These are phyloP conservation scores for Coemansia sp. DNA, from an alignment of 192 early-diverging fungal species.

Conservation along the genomic window DNA sequence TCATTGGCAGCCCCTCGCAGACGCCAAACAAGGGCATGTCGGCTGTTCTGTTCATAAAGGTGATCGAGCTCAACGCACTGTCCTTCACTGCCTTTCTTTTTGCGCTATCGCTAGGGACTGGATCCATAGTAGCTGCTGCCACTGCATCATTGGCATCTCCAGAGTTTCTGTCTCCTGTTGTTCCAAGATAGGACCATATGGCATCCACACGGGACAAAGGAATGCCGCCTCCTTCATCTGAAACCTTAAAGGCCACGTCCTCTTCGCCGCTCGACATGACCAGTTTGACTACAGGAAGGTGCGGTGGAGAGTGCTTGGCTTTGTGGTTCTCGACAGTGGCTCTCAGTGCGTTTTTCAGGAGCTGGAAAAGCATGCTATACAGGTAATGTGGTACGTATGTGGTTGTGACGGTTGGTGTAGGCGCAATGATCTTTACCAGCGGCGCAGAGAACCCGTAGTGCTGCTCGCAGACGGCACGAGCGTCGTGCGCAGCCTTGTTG, in stretches of 20 bases:
- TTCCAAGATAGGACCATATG: conserved; percentile 59
- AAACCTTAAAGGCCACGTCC: conserved; percentile 65
- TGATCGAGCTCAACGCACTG: conserved; percentile 24
- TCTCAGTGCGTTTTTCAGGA: conserved; percentile 61
- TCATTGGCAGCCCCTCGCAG: conserved; percentile 53
- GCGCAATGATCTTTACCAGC: conserved; percentile 49
- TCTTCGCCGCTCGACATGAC: conserved; percentile 61
- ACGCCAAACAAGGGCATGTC: conserved; percentile 46
- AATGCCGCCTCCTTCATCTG: conserved; percentile 66
- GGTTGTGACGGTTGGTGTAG: conserved; percentile 52
- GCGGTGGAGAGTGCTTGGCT: not conserved
- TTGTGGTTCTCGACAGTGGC: conserved; percentile 57
- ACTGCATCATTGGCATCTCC: not conserved
- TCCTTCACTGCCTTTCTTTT: conserved; percentile 18
- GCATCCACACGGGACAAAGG: conserved; percentile 58
- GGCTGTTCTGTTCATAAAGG: conserved; percentile 36
- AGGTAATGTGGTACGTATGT: conserved; percentile 62
- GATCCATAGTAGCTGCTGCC: not conserved
- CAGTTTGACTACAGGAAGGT: conserved; percentile 57
- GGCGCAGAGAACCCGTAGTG: conserved; percentile 56
- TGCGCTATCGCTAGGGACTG: not conserved
- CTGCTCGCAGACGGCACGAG: conserved; percentile 47
- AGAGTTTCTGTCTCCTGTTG: conserved; percentile 16
- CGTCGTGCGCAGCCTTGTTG: conserved; percentile 53
- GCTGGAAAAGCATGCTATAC: conserved; percentile 60